A percentile compares a stretch with the other conserved stretches of the same genome.
Conservation (phyloP, 768 basidiomycete genomes). For the Psilocybe azurescens region DNA sequence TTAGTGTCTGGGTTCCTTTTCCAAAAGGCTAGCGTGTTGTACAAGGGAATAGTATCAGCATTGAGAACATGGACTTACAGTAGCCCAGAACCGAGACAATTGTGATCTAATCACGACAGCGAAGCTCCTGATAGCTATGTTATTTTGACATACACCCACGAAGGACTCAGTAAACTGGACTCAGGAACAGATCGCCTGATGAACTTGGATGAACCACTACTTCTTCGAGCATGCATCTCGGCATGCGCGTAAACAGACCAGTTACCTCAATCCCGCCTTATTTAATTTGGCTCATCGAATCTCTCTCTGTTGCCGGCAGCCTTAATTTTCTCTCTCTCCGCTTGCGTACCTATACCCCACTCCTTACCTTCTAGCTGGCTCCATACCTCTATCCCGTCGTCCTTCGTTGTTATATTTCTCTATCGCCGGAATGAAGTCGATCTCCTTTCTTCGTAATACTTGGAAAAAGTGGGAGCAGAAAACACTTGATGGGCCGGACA, state of each 20-base stretch:
- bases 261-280: slow-evolving; percentile 30
- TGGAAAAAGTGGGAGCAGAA: slow-evolving; percentile 44
- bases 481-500: slow-evolving; percentile 20
- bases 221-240: slow-evolving; percentile 28
- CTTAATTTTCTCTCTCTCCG: slow-evolving; percentile 15
- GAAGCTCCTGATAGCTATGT: slow-evolving; percentile 17
- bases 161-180: slow-evolving; percentile 20
- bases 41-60: background rate
- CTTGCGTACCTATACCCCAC: slow-evolving; percentile 19
- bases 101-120: slow-evolving; percentile 18
- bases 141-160: slow-evolving; percentile 24
- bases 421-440: slow-evolving; percentile 39
- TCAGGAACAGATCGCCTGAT: slow-evolving; percentile 42
- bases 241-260: slow-evolving; percentile 24
- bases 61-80: slow-evolving; percentile 1
- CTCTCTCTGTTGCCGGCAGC: slow-evolving; percentile 22
- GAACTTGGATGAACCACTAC: slow-evolving; percentile 30
- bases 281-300: slow-evolving; percentile 28
- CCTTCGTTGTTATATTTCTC: background rate
- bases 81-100: slow-evolving; percentile 17
- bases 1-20: background rate
- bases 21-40: background rate
- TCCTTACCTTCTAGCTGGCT: slow-evolving; percentile 7
- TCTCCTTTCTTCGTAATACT: slow-evolving; percentile 43
- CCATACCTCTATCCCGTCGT: slow-evolving; percentile 1